These are phyloP conservation scores for Tylopilus cervinicoccineus DNA, from an alignment of 768 basidiomycete genomes.

Conservation along the genomic window DNA sequence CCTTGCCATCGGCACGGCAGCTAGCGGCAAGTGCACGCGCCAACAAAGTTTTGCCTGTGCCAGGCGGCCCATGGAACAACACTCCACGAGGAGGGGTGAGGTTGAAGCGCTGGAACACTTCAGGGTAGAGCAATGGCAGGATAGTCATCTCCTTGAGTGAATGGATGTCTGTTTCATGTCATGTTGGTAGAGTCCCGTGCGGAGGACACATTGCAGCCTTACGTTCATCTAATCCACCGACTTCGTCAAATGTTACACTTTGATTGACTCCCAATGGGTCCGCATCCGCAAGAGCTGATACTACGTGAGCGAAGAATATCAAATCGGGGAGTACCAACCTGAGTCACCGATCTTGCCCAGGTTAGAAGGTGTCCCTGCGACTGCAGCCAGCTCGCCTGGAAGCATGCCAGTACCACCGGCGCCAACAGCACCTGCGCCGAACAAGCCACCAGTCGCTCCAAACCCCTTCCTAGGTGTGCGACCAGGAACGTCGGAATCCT, in stretches of 20 bases:
- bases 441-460: constrained; percentile 51
- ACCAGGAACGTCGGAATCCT: constrained; percentile 72
- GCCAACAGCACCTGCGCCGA: constrained; percentile 42
- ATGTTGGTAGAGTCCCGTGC: constrained; percentile 1
- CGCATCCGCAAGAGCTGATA: constrained; percentile 80
- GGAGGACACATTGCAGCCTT: constrained; percentile 23
- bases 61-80: constrained; percentile 96
- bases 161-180: constrained; percentile 68
- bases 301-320: constrained; percentile 9
- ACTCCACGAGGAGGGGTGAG: constrained; percentile 96
- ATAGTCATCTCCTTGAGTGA: constrained; percentile 98
- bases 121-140: constrained; percentile 91
- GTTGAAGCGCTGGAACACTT: constrained; percentile 91
- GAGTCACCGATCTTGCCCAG: constrained; percentile 81
- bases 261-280: constrained; percentile 93
- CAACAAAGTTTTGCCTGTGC: constrained; percentile 95
- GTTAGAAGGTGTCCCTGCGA: constrained; percentile 78
- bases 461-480: constrained; percentile 69
- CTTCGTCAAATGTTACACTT: constrained; percentile 93
- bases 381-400: constrained; percentile 54
- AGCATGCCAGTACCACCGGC: constrained; percentile 55
- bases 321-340: constrained; percentile 38
- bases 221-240: constrained; percentile 96
- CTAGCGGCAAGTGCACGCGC: constrained; percentile 94
- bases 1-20: constrained; percentile 79